These are phyloP conservation scores for Glaciozyma martinii DNA, from an alignment of 768 basidiomycete species.

Conservation along the genomic window DNA sequence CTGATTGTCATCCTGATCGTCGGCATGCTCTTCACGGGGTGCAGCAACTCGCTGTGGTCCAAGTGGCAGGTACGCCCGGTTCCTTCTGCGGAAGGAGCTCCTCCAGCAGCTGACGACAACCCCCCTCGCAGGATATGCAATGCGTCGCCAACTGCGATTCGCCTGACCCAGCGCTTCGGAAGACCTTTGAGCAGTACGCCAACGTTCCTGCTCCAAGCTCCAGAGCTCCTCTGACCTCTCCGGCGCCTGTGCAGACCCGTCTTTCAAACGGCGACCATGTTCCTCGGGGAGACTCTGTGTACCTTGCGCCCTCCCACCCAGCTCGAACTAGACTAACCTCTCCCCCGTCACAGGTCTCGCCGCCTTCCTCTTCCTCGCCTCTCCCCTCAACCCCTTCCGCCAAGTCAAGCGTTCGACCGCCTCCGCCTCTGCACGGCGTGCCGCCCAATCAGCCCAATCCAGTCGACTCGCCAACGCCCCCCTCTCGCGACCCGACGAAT, in stretches of 20 bases:
- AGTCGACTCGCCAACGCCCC: conserved; percentile 12
- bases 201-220: conserved; percentile 43
- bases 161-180: conserved; percentile 51
- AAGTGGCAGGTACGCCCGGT: conserved; percentile 61
- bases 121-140: conserved; percentile 66
- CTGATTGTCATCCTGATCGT: background rate
- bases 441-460: conserved; percentile 1
- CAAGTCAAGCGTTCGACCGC: background rate
- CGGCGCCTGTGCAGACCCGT: conserved; percentile 10
- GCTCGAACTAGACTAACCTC: background rate
- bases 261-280: conserved; percentile 39
- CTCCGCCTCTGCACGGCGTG: conserved; percentile 2
- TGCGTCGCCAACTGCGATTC: conserved; percentile 86
- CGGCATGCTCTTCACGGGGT: background rate
- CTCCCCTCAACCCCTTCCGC: conserved; percentile 23
- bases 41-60: conserved; percentile 49
- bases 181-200: conserved; percentile 64
- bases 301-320: background rate
- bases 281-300: conserved; percentile 77
- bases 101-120: background rate
- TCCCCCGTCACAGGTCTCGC: conserved; percentile 1
- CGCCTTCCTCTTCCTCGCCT: conserved; percentile 34
- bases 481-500: conserved; percentile 21
- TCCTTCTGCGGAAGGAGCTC: background rate
- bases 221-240: conserved; percentile 53